phyloP scores from a whole-genome alignment of 345 rosid genomes.

The Trapa bicornis region DNA sequence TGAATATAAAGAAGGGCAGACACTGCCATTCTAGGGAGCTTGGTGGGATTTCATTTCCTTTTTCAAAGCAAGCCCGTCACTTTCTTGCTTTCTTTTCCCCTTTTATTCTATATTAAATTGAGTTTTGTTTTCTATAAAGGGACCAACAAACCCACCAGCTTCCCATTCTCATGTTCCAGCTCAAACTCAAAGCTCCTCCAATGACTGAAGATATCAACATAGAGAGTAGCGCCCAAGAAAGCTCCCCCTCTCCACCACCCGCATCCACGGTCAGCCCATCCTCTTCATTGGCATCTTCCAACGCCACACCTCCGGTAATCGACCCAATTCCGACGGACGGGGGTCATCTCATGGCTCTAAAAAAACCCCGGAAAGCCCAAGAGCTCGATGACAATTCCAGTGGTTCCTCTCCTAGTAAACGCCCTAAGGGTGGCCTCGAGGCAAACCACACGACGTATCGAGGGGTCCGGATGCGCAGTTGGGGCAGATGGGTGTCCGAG shows the following conservation, averaged over 20 bases:
- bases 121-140: not conserved
- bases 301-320: no score
- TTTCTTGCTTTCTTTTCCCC: no score
- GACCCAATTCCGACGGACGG: not conserved
- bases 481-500: conserved; percentile 98
- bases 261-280: not conserved
- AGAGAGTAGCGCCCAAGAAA: conserved; percentile 18
- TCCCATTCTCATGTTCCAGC: not conserved
- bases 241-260: conserved; percentile 3
- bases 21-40: no score
- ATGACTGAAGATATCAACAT: conserved; percentile 39
- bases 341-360: not conserved
- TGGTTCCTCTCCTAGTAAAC: no score
- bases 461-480: conserved; percentile 80
- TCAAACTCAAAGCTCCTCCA: conserved; percentile 1
- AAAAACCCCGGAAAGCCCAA: not conserved
- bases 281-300: no score
- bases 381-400: not conserved
- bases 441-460: conserved; percentile 35
- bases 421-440: not conserved
- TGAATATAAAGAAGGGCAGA: no score
- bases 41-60: no score
- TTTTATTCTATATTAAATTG: no score
- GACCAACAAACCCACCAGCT: conserved; percentile 7
- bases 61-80: no score